Base-by-base conservation (phyloP, 2,329 filamentous ascomycete species). In the Trichoderma sp. region DNA sequence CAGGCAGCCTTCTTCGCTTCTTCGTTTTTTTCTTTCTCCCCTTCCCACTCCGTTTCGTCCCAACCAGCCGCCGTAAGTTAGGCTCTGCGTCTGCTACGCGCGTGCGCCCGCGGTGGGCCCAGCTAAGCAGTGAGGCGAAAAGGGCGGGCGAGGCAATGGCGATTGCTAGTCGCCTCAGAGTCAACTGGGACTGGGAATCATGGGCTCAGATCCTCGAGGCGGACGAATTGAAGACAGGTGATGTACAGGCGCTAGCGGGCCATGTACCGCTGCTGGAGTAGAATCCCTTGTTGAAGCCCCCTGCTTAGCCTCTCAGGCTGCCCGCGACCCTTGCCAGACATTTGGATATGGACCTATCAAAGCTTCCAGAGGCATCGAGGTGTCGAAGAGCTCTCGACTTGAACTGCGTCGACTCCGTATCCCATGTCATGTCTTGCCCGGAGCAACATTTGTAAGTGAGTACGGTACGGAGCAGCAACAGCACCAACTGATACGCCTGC, bases 261-360 rank as follows among this genome's bases (percentile, higher is more conserved):
- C 35, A 67, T 60, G 75, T 65, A 75, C 65, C 71, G 65, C 67
- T 24, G 71, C 65, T 69, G 72, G 33, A 67, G 71, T 18, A 75
- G 53, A 60, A 65, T 35, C 33, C 75, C 75, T 67, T 69, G 71
- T 75, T 11, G 59, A 74, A 27, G 16, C 35, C 59, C 59, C 45
- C 56, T 75, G 71, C 64, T 71, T 75, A 76, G 75, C 75, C 75
- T 76, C 41, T 66, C 65, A 68, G 74, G 41, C 50, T 66, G 74
- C 33, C 74, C 62, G 67, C 45, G 67, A 72, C 75, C 75, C 75
- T 59, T 60, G 33, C 62, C 18, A 65, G 75, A 71, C 64, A 64
- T 29, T 24, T 71, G 56, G 60, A 66, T 65, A 76, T 75, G 71
- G 64, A 33, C 75, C 75, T 75, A 76, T 76, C 75, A 76, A 31